Conservation (phyloP, 176 grass and related monocot species). For the Ensete ventricosum region DNA sequence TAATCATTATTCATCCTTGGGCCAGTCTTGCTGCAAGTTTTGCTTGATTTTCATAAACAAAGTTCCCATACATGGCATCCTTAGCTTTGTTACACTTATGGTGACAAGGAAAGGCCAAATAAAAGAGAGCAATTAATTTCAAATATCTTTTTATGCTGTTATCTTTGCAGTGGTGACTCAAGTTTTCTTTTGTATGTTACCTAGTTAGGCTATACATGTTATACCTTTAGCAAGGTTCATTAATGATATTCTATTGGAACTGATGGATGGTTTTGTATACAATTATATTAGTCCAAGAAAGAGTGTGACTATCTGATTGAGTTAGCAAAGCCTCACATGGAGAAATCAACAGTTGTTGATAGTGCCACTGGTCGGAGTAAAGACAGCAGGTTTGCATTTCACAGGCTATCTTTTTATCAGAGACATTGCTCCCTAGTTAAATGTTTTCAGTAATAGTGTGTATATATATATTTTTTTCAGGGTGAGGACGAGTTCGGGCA, state of each 20-base stretch:
- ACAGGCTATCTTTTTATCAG: slow-evolving; percentile 6
- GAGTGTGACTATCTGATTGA: too few species aligned
- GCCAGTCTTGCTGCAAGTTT: too few species aligned
- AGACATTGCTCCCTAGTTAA: slow-evolving; percentile 14
- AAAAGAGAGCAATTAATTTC: too few species aligned
- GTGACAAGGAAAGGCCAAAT: too few species aligned
- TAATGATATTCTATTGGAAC: background rate
- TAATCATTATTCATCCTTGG: too few species aligned
- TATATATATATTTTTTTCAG: slow-evolving; percentile 31
- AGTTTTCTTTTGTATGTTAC: too few species aligned
- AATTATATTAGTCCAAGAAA: slow-evolving; percentile 50
- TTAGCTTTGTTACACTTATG: too few species aligned
- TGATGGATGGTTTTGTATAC: background rate
- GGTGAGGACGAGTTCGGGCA: slow-evolving; percentile 81
- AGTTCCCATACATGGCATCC: too few species aligned
- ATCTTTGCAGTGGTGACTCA: too few species aligned
- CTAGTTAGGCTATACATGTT: background rate
- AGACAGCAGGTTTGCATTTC: slow-evolving; percentile 65
- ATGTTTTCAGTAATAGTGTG: background rate
- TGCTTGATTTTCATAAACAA: too few species aligned
- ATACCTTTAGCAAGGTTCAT: background rate
- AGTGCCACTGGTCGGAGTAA: slow-evolving; percentile 56
- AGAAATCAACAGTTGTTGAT: slow-evolving; percentile 67
- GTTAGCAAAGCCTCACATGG: too few species aligned
- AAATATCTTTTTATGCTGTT: too few species aligned